Conservation (phyloP, 2,329 filamentous ascomycete genomes). For the Xylaria digitata region DNA sequence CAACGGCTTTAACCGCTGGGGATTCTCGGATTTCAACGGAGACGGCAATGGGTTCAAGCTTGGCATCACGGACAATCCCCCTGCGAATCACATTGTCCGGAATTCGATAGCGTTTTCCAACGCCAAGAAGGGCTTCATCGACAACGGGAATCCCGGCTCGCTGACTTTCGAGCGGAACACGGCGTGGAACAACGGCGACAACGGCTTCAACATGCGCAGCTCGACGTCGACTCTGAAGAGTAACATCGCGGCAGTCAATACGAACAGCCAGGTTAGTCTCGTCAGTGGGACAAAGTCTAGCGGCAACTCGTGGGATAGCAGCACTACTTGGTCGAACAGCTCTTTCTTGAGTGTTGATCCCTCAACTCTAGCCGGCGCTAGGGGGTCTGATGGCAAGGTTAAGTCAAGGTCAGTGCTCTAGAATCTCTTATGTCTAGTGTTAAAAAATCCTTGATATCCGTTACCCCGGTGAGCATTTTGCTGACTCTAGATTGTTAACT, state of each 20-base stretch:
- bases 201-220: slow-evolving; percentile 55
- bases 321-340: slow-evolving; percentile 54
- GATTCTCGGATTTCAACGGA: slow-evolving; percentile 56
- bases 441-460: neutral
- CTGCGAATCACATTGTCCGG: slow-evolving; percentile 56
- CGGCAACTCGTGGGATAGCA: slow-evolving; percentile 57
- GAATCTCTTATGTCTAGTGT: too few relatives aligned
- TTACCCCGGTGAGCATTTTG: neutral
- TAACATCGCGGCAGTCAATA: slow-evolving; percentile 56
- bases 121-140: slow-evolving; percentile 58
- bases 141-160: slow-evolving; percentile 57
- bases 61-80: slow-evolving; percentile 53
- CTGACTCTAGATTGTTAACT: neutral
- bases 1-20: slow-evolving; percentile 59
- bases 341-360: slow-evolving; percentile 54
- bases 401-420: slow-evolving; percentile 36
- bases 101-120: slow-evolving; percentile 59
- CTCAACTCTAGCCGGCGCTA: slow-evolving; percentile 51
- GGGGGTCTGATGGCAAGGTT: slow-evolving; percentile 53
- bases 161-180: slow-evolving; percentile 57
- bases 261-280: slow-evolving; percentile 43
- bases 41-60: slow-evolving; percentile 62
- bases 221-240: slow-evolving; percentile 52
- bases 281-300: slow-evolving; percentile 44
- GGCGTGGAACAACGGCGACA: slow-evolving; percentile 58